Conservation (phyloP, 768 basidiomycete species). For the Macrolepiota dolichaula region DNA sequence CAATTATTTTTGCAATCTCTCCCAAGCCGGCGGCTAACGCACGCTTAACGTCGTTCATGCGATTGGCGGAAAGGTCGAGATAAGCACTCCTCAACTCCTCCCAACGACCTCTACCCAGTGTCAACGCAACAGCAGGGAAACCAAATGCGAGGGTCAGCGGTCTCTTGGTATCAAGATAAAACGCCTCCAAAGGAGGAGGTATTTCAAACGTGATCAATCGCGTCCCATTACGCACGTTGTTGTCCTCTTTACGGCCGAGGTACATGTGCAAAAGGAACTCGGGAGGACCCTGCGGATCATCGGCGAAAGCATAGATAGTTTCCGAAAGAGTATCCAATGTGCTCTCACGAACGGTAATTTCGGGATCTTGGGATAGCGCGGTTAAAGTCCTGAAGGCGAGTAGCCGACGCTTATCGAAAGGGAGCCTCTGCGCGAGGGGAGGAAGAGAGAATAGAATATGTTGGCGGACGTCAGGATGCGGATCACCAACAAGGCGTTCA, state of each 20-base stretch:
- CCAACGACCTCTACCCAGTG: conserved; percentile 79
- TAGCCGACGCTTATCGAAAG: conserved; percentile 49
- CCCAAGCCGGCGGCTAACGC: conserved; percentile 88
- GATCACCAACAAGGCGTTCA: conserved; percentile 63
- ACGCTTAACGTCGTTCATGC: conserved; percentile 60
- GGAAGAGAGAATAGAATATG: conserved; percentile 86
- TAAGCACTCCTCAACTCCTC: conserved; percentile 65
- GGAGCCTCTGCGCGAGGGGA: conserved; percentile 67
- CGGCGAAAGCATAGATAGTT: conserved; percentile 78
- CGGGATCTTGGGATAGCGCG: conserved; percentile 60
- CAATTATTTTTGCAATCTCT: conserved; percentile 85
- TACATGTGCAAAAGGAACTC: conserved; percentile 72
- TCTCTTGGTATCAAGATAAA: conserved; percentile 66
- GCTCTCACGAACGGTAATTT: conserved; percentile 68
- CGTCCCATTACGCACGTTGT: conserved; percentile 35
- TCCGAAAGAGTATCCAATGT: conserved; percentile 88
- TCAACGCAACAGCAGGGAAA: conserved; percentile 85
- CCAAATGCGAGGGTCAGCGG: conserved; percentile 84
- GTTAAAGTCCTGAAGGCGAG: conserved; percentile 67
- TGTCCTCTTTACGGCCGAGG: conserved; percentile 55
- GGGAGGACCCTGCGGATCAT: conserved; percentile 65
- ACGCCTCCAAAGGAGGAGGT: conserved; percentile 32
- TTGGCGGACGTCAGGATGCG: conserved; percentile 80
- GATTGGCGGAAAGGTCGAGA: conserved; percentile 57
- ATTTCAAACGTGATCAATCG: conserved; percentile 20